These are phyloP conservation scores for Mesostigma viride DNA, from an alignment of 139 green algal species.

Conservation along the genomic window DNA sequence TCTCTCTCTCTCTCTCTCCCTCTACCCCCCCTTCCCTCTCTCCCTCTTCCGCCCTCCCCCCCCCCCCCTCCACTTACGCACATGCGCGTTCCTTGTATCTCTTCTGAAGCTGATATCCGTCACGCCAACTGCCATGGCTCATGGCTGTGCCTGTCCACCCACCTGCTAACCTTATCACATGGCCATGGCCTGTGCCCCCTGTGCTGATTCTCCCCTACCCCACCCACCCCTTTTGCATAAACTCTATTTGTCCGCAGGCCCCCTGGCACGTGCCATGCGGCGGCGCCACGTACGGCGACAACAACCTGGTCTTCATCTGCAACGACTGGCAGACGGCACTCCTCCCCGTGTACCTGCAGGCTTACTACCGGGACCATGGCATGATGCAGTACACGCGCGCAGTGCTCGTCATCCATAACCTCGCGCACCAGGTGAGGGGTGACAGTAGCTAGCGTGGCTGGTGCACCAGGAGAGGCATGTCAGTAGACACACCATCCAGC, in stretches of 20 bases:
- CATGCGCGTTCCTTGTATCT: no score
- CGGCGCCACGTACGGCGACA: slow-evolving; percentile 53
- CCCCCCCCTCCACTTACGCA: no score
- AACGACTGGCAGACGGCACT: slow-evolving; percentile 83
- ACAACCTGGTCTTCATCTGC: slow-evolving; percentile 61
- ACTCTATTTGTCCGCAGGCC: slow-evolving; percentile 27
- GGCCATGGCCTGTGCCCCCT: no score
- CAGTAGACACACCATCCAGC: slow-evolving; percentile 20
- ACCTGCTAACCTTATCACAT: no score
- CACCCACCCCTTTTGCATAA: no score
- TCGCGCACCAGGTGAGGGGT: slow-evolving; percentile 43
- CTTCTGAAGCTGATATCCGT: no score
- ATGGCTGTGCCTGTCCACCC: no score
- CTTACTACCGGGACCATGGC: slow-evolving; percentile 89
- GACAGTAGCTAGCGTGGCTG: slow-evolving; percentile 62
- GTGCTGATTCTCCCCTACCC: no score
- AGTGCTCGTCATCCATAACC: slow-evolving; percentile 79
- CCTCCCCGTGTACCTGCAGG: slow-evolving; percentile 69
- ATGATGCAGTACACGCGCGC: slow-evolving; percentile 77
- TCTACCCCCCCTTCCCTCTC: no score
- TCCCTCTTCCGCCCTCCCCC: no score
- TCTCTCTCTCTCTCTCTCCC: no score
- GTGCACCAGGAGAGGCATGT: slow-evolving; percentile 27
- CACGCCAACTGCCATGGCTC: no score
- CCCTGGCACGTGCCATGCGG: slow-evolving; percentile 33